A percentile compares a stretch with the other conserved stretches of the same genome.
Conservation (phyloP, 2,329 filamentous ascomycete species). For the Fusarium xylarioides region DNA sequence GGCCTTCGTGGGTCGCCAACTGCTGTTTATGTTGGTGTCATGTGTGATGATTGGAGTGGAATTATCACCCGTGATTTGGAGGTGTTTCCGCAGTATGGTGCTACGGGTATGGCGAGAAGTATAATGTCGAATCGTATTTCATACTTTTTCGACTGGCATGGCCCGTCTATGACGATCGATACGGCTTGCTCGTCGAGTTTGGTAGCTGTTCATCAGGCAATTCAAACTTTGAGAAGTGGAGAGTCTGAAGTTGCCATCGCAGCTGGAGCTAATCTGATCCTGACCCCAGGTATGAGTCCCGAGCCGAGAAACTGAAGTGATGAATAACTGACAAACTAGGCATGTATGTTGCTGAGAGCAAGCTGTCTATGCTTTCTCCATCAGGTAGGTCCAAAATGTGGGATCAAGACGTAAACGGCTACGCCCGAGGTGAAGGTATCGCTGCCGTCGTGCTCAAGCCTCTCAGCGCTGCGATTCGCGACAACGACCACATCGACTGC, state of each 20-base stretch:
- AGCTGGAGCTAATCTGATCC: neutral
- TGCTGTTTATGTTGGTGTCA: constrained; percentile 6
- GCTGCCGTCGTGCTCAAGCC: neutral
- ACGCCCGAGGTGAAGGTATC: neutral
- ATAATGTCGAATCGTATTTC: constrained; percentile 23
- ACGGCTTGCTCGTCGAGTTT: constrained; percentile 15
- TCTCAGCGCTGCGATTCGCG: neutral
- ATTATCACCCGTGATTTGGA: neutral
- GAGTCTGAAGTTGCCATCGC: constrained; percentile 2
- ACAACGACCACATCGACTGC: neutral
- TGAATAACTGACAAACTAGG: neutral
- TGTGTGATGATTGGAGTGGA: neutral
- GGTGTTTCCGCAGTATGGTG: neutral
- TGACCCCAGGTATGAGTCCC: neutral
- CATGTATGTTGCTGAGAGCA: neutral
- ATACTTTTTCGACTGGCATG: constrained; percentile 10
- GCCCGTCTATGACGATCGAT: constrained; percentile 4
- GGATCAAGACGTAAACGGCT: neutral
- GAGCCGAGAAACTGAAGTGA: accelerated
- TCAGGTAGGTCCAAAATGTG: neutral
- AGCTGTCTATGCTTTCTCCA: neutral
- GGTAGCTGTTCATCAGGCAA: constrained; percentile 3
- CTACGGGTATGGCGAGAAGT: neutral
- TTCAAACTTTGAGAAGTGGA: neutral
- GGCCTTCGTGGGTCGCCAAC: constrained; percentile 1